Base-by-base conservation (phyloP, 2,329 filamentous ascomycete species). In the Aureobasidium uvarum region DNA sequence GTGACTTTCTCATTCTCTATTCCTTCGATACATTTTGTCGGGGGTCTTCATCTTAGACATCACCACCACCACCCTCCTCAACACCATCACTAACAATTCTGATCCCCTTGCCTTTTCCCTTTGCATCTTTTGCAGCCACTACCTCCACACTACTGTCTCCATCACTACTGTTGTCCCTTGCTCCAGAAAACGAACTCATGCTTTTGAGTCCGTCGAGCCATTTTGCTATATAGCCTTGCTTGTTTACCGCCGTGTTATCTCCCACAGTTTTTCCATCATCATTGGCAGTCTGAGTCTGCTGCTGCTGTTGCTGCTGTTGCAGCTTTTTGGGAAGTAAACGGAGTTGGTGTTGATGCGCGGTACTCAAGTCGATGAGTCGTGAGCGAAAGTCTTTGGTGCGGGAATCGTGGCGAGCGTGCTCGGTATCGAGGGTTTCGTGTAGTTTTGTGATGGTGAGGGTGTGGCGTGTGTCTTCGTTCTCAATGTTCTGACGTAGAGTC, bases 91-190 rank as follows among this genome's bases (percentile, higher is more conserved):
- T 59, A 7, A 59, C 55, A 18, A 59, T 43, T 3, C 55, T 36
- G 23, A 59, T 46, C 5, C 55, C 55, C 28, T 59, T 59, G 16
- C 55, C 55, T 11, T 18, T 59, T 8, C 55, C 55, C 28, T 36
- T 46, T 31, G 55, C 55, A 59, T 59, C 55, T 6, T 43, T 59
- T 4, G 55, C 55, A 13, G 41, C 55, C 14, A 59, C 55, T 16
- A 59, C 55, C 55, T 59, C 55, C 25, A 59, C 55, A 46, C 55
- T 59, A 13, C 41, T 59, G 2, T 23, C 20, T 1, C 23, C 28
- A 23, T 36, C 55, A 23, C 28, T 46, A 10, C 38, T 33, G 1
- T 23, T 23, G 1, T 23, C 41, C 25, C 25, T 36, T 0, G 14
- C 1, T 5, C 10, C 23, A 2, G 55, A 33, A 11, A 59, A 20